Base-by-base conservation (phyloP, 306 rosid genomes). In the Sicyos edulis region DNA sequence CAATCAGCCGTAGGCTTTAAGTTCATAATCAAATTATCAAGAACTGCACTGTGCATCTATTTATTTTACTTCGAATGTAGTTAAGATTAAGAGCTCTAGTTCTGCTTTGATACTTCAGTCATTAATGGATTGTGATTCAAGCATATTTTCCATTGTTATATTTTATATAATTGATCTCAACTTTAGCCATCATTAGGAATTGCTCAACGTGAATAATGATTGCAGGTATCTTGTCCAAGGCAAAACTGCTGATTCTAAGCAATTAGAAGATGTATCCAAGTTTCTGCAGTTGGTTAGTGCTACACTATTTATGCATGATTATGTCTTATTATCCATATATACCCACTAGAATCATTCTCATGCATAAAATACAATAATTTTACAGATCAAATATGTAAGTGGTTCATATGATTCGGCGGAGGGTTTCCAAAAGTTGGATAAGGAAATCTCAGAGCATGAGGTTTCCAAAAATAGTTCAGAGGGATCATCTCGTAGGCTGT, bases 281-380 rank as follows among this genome's bases (percentile, higher is more conserved):
- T 93, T 93, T 85, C 84, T 91, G 85, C 86, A 80, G 82, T 91
- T 93, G 96, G 99, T 93, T 60, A 82, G 97, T 63, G 54, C 64
- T 56, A n/a, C 59, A 8, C 65, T 61, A 37, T 55, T 45, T 54
- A 10, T 64, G 74, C 56, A 60, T 56, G 11, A 21, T 65, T 82
- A 26, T 26, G 21, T 79, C 63, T n/a, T 17, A 51, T 70, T 24
- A 74, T 49, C 51, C 24, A 45, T 13, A 19, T 62, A 53, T 34
- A 26, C 52, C 68, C 64, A 22, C 6, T 40, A 40, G 34, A 74
- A 24, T 75, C n/a, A 32, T 32, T 1, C 37, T 32, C 37, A 32
- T 32, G 37, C 4, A 64, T 74, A 74, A 74, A 37, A 26, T 54
- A 65, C 56, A 20, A 66, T 72, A 76, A 63, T 83, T 62, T 61